phyloP scores from a whole-genome alignment of 768 basidiomycete genomes.

The Phylloporus sp. region DNA sequence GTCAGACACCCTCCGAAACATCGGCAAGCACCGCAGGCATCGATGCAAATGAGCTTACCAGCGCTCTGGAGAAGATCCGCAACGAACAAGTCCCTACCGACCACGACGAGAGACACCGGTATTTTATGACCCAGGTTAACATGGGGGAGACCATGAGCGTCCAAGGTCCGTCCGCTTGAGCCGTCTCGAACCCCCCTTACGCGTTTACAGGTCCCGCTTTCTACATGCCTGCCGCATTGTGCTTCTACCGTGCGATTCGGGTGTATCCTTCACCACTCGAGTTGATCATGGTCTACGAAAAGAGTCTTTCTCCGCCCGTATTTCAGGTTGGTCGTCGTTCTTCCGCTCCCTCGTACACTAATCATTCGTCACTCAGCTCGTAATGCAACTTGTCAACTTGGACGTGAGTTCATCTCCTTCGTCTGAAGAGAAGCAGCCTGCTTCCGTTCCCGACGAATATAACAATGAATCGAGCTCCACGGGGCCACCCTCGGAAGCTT shows the following conservation, averaged over 20 bases:
- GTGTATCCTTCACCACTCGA: constrained; percentile 95
- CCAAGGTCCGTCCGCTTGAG: constrained; percentile 46
- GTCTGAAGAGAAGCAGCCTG: constrained; percentile 24
- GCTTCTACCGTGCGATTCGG: constrained; percentile 89
- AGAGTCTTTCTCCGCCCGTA: constrained; percentile 75
- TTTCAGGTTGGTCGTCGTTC: constrained; percentile 55
- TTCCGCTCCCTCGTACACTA: neutral
- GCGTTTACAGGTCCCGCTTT: constrained; percentile 62
- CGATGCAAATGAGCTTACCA: constrained; percentile 50
- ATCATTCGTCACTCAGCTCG: constrained; percentile 38
- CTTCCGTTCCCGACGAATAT: constrained; percentile 42
- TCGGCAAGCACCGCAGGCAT: constrained; percentile 26
- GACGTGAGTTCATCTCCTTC: constrained; percentile 74
- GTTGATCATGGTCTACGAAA: constrained; percentile 91
- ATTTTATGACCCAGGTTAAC: constrained; percentile 87
- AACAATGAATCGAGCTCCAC: constrained; percentile 51
- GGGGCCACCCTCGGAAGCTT: constrained; percentile 78
- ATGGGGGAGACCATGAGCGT: constrained; percentile 80
- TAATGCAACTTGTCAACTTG: constrained; percentile 82
- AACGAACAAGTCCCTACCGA: constrained; percentile 61
- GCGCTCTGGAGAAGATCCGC: constrained; percentile 62
- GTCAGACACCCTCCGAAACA: constrained; percentile 42
- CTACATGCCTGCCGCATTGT: constrained; percentile 75
- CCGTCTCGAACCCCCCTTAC: constrained; percentile 1
- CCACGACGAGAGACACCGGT: constrained; percentile 78